Evolutionary conservation across 2,329 filamentous ascomycete genomes (phyloP).

Genomic region (Hymenotorrendiella dingleyae): DNA sequence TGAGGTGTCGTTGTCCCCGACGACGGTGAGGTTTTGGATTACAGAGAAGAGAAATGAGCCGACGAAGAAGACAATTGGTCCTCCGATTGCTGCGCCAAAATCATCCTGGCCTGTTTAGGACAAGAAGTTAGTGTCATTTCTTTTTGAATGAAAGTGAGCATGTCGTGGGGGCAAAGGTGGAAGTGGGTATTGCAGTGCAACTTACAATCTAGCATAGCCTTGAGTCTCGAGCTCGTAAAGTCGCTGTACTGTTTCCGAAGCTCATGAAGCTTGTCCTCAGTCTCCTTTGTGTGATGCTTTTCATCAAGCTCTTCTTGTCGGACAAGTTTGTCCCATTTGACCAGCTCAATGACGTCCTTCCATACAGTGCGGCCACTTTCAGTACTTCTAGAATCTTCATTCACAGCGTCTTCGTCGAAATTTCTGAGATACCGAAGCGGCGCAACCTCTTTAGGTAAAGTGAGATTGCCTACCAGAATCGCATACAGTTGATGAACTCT

Average conservation of each 20-base stretch:
- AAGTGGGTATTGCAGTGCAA: too few relatives aligned
- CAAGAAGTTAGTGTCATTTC: too few relatives aligned
- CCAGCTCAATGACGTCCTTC: not conserved
- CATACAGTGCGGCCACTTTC: not conserved
- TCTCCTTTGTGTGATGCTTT: not conserved
- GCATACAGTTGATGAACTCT: constrained; percentile 7
- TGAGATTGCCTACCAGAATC: constrained; percentile 13
- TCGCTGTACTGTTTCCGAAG: not conserved
- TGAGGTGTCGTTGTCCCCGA: constrained; percentile 16
- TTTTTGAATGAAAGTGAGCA: too few relatives aligned
- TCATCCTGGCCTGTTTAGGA: too few relatives aligned
- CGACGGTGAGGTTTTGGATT: constrained; percentile 2
- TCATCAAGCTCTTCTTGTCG: not conserved
- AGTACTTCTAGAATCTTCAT: too few relatives aligned
- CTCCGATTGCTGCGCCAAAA: constrained; percentile 17
- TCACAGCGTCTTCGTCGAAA: too few relatives aligned
- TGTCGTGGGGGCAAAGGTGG: too few relatives aligned
- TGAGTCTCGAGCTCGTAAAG: constrained; percentile 2
- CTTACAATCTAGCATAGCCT: constrained; percentile 6
- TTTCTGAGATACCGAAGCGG: not conserved
- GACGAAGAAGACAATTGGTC: constrained; percentile 20
- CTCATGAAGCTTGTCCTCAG: not conserved
- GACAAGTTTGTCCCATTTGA: not conserved
- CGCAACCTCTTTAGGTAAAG: not conserved
- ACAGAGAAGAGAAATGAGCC: constrained; percentile 16